A percentile compares a stretch with the other conserved stretches of the same genome.
Evolutionary conservation across 2,329 filamentous ascomycete genomes (phyloP).

Genomic region (Colletotrichum theobromicola): DNA sequence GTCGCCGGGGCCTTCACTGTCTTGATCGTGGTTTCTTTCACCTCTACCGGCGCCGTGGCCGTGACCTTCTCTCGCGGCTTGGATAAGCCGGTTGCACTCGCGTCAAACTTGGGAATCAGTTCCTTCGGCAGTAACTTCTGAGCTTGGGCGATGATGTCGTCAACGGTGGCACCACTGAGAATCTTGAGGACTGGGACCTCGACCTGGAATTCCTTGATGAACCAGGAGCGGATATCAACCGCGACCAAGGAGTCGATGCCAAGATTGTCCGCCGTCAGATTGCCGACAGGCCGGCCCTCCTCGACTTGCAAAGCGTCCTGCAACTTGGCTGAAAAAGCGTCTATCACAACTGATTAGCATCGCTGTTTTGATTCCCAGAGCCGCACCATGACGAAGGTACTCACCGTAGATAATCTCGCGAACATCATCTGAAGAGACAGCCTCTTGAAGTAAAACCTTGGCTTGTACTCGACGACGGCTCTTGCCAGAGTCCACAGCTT

Average conservation of each 20-base stretch:
- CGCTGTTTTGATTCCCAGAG: neutral
- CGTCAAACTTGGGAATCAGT: neutral
- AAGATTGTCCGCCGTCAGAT: conserved; percentile 1
- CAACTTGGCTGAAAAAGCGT: neutral
- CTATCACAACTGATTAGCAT: neutral
- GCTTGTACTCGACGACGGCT: neutral
- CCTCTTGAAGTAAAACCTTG: neutral
- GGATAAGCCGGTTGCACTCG: neutral
- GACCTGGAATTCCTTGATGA: conserved; percentile 44
- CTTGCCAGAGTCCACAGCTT: neutral
- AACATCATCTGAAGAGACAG: neutral
- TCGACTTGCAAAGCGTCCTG: neutral
- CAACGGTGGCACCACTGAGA: conserved; percentile 33
- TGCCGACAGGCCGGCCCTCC: neutral
- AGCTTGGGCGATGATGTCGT: neutral
- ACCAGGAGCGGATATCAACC: conserved; percentile 49
- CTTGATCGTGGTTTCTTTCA: fast-evolving
- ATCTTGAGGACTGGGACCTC: conserved; percentile 52
- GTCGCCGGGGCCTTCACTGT: fast-evolving
- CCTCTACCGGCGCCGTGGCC: fast-evolving
- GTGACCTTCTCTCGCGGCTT: neutral
- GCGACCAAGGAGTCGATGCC: conserved; percentile 32
- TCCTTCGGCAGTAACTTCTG: neutral
- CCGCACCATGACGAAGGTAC: neutral
- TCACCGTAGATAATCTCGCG: neutral